A percentile compares a stretch with the other conserved stretches of the same genome.
Evolutionary conservation across 306 rosid genomes (phyloP).

Genomic region (Glycine soja): DNA sequence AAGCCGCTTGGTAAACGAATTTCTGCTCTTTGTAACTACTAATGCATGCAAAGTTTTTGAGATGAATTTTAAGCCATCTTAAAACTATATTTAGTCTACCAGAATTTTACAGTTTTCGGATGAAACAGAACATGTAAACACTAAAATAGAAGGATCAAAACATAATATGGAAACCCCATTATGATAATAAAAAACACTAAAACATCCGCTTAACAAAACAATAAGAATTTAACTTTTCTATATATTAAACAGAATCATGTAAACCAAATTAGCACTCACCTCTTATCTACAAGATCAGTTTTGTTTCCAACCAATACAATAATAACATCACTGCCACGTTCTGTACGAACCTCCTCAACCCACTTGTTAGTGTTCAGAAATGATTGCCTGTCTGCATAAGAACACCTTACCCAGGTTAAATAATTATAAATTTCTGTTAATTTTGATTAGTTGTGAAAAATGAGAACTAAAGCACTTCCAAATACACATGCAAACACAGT

Average conservation of each 20-base stretch:
- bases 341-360: conserved; percentile 97
- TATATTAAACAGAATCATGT: background rate
- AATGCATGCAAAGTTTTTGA: too few species aligned
- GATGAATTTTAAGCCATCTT: too few species aligned
- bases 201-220: conserved; percentile 15
- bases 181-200: conserved; percentile 8
- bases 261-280: conserved; percentile 56
- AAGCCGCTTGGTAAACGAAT: conserved; percentile 25
- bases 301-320: conserved; percentile 97
- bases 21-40: too few species aligned
- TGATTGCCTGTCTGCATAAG: conserved; percentile 86
- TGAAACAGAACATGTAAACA: conserved; percentile 31
- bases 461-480: conserved; percentile 27
- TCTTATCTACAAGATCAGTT: conserved; percentile 97
- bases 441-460: too few species aligned
- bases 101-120: background rate
- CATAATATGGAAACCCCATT: conserved; percentile 1
- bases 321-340: conserved; percentile 93
- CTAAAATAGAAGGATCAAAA: background rate
- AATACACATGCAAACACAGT: conserved; percentile 24
- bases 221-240: background rate
- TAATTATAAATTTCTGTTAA: background rate
- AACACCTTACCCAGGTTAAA: conserved; percentile 43
- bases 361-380: conserved; percentile 87
- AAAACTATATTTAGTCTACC: conserved; percentile 9